Conservation (phyloP, 164 flowering plant species). For the Tinospora cordifolia region DNA sequence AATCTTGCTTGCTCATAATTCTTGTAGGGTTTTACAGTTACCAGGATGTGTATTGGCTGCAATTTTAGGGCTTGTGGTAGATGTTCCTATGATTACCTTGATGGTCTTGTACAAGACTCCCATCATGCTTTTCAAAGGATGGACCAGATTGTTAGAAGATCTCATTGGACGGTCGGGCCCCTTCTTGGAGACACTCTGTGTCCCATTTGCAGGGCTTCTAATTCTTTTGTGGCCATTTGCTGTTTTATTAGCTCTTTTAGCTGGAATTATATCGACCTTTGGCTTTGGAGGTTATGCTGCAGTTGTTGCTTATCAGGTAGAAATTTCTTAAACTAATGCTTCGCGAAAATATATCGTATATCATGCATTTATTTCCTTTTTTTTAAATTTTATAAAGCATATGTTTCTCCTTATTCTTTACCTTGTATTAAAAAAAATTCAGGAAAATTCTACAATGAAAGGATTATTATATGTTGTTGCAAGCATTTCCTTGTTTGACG, state of each 20-base stretch:
- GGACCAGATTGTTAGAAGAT: slow-evolving; percentile 28
- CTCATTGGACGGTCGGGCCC: slow-evolving; percentile 38
- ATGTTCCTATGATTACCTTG: slow-evolving; percentile 26
- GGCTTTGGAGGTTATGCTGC: slow-evolving; percentile 33
- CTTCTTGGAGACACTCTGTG: slow-evolving; percentile 34
- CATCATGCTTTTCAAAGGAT: slow-evolving; percentile 34
- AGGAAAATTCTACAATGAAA: slow-evolving; percentile 34
- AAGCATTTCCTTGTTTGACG: slow-evolving; percentile 30
- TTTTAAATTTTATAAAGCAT: neutral
- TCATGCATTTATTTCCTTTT: neutral
- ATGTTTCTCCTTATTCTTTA: too few relatives aligned
- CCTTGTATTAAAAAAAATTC: neutral
- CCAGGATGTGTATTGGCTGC: slow-evolving; percentile 31
- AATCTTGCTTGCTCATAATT: neutral
- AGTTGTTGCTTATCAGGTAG: slow-evolving; percentile 34
- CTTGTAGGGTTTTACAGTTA: slow-evolving; percentile 28
- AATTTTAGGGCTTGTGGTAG: slow-evolving; percentile 27
- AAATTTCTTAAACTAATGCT: slow-evolving; percentile 8
- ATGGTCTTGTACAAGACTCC: slow-evolving; percentile 33
- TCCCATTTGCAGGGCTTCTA: slow-evolving; percentile 37
- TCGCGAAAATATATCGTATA: neutral
- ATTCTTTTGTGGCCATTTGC: slow-evolving; percentile 34
- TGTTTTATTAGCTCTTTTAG: slow-evolving; percentile 21
- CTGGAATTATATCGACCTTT: slow-evolving; percentile 26
- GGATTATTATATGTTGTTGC: slow-evolving; percentile 32